These are phyloP conservation scores for Cutaneotrichosporon cyanovorans DNA, from an alignment of 1,284 basidiomycete genomes.

Conservation along the genomic window DNA sequence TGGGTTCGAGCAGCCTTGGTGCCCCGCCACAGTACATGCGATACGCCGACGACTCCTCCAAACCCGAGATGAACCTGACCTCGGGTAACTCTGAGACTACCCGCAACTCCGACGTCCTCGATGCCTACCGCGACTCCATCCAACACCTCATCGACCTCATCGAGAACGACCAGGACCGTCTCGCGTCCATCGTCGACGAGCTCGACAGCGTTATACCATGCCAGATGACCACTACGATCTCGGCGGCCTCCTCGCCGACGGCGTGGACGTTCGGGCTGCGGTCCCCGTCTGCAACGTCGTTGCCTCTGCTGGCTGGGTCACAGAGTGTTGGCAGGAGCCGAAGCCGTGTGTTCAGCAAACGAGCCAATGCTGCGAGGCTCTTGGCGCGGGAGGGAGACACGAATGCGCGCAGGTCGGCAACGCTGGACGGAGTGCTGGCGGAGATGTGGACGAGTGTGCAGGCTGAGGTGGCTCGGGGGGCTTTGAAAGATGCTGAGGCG, in stretches of 20 bases:
- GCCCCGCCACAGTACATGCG: too few relatives aligned
- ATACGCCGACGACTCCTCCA: too few relatives aligned
- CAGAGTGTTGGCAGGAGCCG: too few relatives aligned
- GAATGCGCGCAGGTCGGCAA: conserved; percentile 17
- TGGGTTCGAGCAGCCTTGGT: too few relatives aligned
- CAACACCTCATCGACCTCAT: conserved; percentile 26
- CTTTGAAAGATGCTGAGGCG: conserved; percentile 15
- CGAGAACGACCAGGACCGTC: conserved; percentile 25
- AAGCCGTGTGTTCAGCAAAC: too few relatives aligned
- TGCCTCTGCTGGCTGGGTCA: too few relatives aligned
- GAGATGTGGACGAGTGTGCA: conserved; percentile 32
- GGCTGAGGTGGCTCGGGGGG: conserved; percentile 17
- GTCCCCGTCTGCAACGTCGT: not conserved
- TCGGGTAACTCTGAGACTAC: conserved; percentile 1
- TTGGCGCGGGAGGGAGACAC: conserved; percentile 2
- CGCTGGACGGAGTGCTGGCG: conserved; percentile 27
- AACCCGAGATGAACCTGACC: too few relatives aligned
- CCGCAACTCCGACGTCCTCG: conserved; percentile 2
- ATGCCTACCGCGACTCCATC: conserved; percentile 24
- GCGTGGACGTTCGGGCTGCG: not conserved
- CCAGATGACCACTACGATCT: not conserved
- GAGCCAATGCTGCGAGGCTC: conserved; percentile 16
- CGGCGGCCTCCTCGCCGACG: not conserved
- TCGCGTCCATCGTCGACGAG: conserved; percentile 27
- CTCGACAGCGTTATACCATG: conserved; percentile 7